Conservation (phyloP, 1,284 basidiomycete genomes). For the Binderoboletus segoi region DNA sequence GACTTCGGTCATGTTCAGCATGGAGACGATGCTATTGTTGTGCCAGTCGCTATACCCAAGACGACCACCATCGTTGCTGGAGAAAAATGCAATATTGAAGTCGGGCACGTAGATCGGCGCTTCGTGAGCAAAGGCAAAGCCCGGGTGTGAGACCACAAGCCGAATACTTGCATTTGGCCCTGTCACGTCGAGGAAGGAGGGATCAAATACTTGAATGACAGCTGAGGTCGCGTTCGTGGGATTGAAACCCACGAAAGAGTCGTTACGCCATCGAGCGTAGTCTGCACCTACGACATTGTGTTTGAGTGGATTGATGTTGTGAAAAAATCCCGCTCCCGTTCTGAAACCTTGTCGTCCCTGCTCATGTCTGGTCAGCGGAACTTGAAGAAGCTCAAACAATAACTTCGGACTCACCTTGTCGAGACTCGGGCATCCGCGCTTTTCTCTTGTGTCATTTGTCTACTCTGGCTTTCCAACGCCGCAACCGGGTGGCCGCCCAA, state of each 20-base stretch:
- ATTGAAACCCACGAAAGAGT: conserved; percentile 45
- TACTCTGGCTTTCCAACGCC: too few relatives aligned
- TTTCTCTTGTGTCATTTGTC: too few relatives aligned
- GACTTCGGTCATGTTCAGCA: conserved; percentile 49
- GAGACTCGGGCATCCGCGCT: too few relatives aligned
- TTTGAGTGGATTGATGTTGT: conserved; percentile 39
- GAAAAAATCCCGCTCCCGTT: background rate
- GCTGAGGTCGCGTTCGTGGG: conserved; percentile 50
- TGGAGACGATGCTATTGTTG: conserved; percentile 49
- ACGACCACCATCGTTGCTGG: conserved; percentile 48
- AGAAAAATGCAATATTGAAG: conserved; percentile 61
- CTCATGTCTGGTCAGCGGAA: background rate
- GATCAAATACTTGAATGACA: conserved; percentile 72
- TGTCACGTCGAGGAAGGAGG: conserved; percentile 59
- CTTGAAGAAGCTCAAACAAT: background rate
- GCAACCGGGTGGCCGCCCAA: too few relatives aligned
- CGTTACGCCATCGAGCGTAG: conserved; percentile 36
- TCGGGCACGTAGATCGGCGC: conserved; percentile 64
- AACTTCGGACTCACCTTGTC: background rate
- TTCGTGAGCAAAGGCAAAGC: conserved; percentile 76
- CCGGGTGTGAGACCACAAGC: conserved; percentile 56
- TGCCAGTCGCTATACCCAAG: conserved; percentile 45
- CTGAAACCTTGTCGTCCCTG: background rate
- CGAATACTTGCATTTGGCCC: conserved; percentile 60
- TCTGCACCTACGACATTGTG: conserved; percentile 48